A percentile compares a stretch with the other conserved stretches of the same genome.
These are phyloP conservation scores for Pleomassaria siparia DNA, from an alignment of 2,329 filamentous ascomycete species.

Conservation along the genomic window DNA sequence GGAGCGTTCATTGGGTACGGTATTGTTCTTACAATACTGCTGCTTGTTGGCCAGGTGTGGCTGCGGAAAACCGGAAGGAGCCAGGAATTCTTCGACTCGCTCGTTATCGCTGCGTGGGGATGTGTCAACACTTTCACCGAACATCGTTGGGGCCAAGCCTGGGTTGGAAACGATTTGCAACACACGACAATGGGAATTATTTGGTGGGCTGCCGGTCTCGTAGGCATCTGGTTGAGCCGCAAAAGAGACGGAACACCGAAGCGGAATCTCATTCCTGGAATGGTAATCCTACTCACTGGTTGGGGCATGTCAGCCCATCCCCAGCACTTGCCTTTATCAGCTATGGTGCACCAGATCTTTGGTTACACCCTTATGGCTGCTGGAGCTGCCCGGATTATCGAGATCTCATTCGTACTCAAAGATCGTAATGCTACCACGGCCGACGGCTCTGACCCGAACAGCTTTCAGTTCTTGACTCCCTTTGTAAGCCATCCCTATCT, in stretches of 20 bases:
- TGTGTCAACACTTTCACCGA: constrained; percentile 98
- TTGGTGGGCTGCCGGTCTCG: constrained; percentile 93
- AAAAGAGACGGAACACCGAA: constrained; percentile 82
- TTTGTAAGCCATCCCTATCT: constrained; percentile 60
- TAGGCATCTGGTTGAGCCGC: constrained; percentile 88
- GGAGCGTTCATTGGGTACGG: constrained; percentile 94
- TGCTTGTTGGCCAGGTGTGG: constrained; percentile 88
- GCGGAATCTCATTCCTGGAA: constrained; percentile 88
- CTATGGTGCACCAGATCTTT: constrained; percentile 84
- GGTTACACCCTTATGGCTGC: constrained; percentile 95
- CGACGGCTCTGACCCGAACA: constrained; percentile 70
- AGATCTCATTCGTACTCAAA: constrained; percentile 82
- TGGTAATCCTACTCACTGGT: constrained; percentile 88
- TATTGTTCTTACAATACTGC: constrained; percentile 79
- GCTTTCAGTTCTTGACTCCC: constrained; percentile 70
- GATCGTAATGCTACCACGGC: constrained; percentile 67
- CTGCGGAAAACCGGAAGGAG: constrained; percentile 78
- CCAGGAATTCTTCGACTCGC: constrained; percentile 95
- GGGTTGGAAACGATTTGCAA: constrained; percentile 93
- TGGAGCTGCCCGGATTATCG: constrained; percentile 80
- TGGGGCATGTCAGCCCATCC: constrained; percentile 95
- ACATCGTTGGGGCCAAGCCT: constrained; percentile 85
- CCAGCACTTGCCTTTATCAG: constrained; percentile 79
- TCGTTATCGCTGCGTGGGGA: constrained; percentile 90
- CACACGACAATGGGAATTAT: constrained; percentile 99